Evolutionary conservation across 352 stramenopile genomes (phyloP).

Genomic region (Thraustochytrium striatum): DNA sequence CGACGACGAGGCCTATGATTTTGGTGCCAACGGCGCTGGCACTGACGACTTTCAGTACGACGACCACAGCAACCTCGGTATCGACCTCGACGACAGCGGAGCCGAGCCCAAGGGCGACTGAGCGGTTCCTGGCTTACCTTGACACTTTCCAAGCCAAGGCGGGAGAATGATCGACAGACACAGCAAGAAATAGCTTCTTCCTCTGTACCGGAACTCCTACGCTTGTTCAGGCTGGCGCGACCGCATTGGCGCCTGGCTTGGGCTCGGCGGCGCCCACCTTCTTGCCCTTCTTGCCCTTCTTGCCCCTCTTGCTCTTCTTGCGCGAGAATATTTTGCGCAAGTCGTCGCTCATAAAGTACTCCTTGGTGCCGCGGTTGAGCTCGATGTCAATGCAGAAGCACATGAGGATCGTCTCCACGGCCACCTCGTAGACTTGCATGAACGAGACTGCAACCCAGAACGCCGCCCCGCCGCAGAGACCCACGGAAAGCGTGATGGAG

Average conservation of each 20-base stretch:
- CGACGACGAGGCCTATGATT: background rate
- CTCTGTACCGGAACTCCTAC: no score
- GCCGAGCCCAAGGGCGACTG: background rate
- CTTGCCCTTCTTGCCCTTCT: no score
- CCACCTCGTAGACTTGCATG: slow-evolving; percentile 45
- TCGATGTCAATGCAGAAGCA: slow-evolving; percentile 42
- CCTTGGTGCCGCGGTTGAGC: background rate
- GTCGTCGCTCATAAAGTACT: background rate
- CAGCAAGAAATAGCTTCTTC: no score
- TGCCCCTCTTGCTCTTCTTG: slow-evolving; percentile 1
- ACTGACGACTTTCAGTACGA: background rate
- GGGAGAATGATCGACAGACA: no score
- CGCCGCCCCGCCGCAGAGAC: background rate
- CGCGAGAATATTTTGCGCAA: background rate
- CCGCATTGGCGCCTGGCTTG: no score
- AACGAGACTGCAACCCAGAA: slow-evolving; percentile 9
- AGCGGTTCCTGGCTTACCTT: background rate
- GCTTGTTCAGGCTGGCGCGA: no score
- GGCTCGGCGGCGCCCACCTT: no score
- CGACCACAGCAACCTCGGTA: background rate
- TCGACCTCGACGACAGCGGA: background rate
- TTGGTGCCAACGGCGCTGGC: background rate
- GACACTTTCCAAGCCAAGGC: no score
- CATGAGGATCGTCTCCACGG: slow-evolving; percentile 39
- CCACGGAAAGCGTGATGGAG: slow-evolving; percentile 9